phyloP scores from a whole-genome alignment of 352 stramenopile species.

The Pythium dissimile region DNA sequence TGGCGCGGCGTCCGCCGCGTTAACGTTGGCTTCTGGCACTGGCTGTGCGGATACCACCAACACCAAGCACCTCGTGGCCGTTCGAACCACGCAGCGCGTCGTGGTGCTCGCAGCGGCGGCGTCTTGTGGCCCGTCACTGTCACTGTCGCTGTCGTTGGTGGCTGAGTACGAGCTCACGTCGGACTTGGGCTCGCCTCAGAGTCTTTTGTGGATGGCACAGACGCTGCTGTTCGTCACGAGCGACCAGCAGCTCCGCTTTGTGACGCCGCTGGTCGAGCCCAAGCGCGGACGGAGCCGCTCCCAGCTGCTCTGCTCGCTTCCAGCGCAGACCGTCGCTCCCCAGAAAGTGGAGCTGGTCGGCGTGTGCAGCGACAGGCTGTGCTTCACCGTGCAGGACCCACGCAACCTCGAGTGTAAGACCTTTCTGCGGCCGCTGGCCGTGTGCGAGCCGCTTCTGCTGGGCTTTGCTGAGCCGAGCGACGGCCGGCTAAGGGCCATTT shows the following conservation, averaged over 20 bases:
- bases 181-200: slow-evolving; percentile 42
- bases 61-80: slow-evolving; percentile 28
- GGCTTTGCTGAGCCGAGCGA: slow-evolving; percentile 32
- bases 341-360: slow-evolving; percentile 38
- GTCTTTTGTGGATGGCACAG: slow-evolving; percentile 66
- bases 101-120: slow-evolving; percentile 44
- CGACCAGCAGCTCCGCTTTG: slow-evolving; percentile 48
- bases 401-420: slow-evolving; percentile 33
- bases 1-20: neutral
- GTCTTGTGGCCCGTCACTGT: no score
- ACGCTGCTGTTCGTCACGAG: slow-evolving; percentile 58
- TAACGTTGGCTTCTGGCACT: neutral
- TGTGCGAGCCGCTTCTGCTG: slow-evolving; percentile 53
- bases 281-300: neutral
- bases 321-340: slow-evolving; percentile 11
- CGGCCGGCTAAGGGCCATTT: slow-evolving; percentile 40
- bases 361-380: slow-evolving; percentile 51
- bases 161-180: slow-evolving; percentile 30
- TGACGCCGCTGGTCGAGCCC: slow-evolving; percentile 34
- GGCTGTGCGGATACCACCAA: neutral
- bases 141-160: slow-evolving; percentile 30
- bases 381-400: slow-evolving; percentile 39
- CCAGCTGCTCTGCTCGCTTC: slow-evolving; percentile 35
- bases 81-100: slow-evolving; percentile 53
- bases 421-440: slow-evolving; percentile 37